Base-by-base conservation (phyloP, 106 monocot genomes). In the Dendrobium officinale region DNA sequence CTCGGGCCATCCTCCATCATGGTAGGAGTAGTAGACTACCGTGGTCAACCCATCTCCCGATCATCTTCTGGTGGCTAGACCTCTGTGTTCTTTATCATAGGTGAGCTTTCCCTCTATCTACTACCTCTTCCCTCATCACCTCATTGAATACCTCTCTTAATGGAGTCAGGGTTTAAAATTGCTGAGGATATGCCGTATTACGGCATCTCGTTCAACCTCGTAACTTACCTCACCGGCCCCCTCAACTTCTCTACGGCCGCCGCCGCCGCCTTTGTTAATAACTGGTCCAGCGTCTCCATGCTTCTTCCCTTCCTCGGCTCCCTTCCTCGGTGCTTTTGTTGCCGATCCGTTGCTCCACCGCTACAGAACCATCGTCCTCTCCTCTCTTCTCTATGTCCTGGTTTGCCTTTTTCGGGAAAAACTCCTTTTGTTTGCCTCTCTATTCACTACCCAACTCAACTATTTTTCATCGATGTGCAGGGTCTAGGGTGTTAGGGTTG, bases 321-420 rank as follows among this genome's bases (percentile, higher is more conserved):
- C 26, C 26, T 26, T 26, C 26, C 26, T 26, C 26, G 26, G 26
- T 26, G 90, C 90, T 0, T 83, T 91, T 77, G 26, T 90, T 59
- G 87, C 90, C 16, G 90, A 91, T 48, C 83, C 89, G 18, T 89
- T 77, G 40, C 81, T 93, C 64, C 86, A 88, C 8, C 86, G 88
- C 16, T 90, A 81, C 86, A 83, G 81, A 11, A 84, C 85, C 80
- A 88, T 90, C 80, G 29, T 87, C 42, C 1, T 78, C 66, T 80
- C 90, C 27, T 83, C 93, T n/a, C 29, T 90, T 41, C 78, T 90
- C 77, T 90, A 88, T 49, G 40, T 93, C 61, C 41, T 89, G 87
- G 89, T 29, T 29, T 29, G 29, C 29, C 29, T 29, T 89, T 31
- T 43, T 26, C 6, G 9, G 19, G 9, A 37, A 37, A 37, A 37